phyloP scores from a whole-genome alignment of 257 asterid species.

The Jasminum sambac region DNA sequence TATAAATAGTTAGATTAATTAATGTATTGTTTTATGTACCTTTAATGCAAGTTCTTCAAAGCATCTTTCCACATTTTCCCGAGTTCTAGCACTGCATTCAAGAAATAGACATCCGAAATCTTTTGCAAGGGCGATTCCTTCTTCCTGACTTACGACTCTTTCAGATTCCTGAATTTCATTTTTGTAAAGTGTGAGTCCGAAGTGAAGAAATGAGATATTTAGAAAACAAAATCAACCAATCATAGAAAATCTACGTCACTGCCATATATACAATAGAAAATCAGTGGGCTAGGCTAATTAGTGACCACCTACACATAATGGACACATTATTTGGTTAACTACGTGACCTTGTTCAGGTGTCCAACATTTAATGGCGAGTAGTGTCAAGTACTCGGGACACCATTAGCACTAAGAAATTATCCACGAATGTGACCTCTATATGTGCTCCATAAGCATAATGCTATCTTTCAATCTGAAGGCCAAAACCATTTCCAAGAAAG shows the following conservation, averaged over 20 bases:
- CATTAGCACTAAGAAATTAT: no score
- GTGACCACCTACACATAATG: no score
- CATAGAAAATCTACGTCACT: not conserved
- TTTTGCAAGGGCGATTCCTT: conserved; percentile 68
- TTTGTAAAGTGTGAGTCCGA: not conserved
- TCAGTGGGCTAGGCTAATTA: no score
- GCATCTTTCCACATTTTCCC: conserved; percentile 81
- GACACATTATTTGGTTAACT: no score
- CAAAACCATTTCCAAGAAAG: not conserved
- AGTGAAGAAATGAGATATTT: not conserved
- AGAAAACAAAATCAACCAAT: not conserved
- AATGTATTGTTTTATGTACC: conserved; percentile 45
- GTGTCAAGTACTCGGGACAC: no score
- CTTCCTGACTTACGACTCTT: conserved; percentile 77
- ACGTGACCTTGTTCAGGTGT: no score
- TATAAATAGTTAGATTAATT: not conserved
- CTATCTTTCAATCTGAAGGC: no score
- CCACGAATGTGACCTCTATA: no score
- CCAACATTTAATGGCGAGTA: no score
- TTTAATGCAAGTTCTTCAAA: conserved; percentile 76
- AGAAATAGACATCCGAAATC: conserved; percentile 77
- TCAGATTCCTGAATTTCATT: conserved; percentile 64
- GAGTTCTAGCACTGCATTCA: conserved; percentile 92
- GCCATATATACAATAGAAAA: not conserved
- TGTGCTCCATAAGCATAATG: no score